phyloP scores from a whole-genome alignment of 305 asterid genomes.

The Petunia hybrid region DNA sequence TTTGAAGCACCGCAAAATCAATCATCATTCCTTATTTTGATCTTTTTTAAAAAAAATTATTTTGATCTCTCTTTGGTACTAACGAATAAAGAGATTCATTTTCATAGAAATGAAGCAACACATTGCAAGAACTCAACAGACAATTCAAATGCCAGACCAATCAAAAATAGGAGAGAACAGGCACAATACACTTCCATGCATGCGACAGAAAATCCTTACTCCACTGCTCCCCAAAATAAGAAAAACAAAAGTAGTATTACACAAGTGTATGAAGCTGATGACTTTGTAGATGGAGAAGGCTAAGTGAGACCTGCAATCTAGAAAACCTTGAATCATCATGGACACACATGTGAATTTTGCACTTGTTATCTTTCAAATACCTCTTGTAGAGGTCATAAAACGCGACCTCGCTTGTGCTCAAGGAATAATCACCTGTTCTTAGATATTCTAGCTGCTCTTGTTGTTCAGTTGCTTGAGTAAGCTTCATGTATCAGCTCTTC shows the following conservation, averaged over 20 bases:
- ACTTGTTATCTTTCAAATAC: background rate
- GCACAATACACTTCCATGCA: constrained; percentile 17
- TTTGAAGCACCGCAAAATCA: constrained; percentile 4
- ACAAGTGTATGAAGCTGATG: constrained; percentile 20
- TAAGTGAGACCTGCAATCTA: background rate
- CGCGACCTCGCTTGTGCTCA: too few species aligned
- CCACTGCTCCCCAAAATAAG: constrained; percentile 4
- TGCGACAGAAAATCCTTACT: constrained; percentile 20
- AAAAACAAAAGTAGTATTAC: background rate
- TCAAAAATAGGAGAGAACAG: background rate
- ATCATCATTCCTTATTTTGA: constrained; percentile 1
- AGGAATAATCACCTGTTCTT: too few species aligned
- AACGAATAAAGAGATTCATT: constrained; percentile 15
- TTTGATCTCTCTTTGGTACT: constrained; percentile 11
- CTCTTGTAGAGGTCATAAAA: background rate
- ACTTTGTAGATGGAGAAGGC: background rate
- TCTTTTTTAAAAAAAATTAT: background rate
- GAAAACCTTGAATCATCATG: constrained; percentile 12
- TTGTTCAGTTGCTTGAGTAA: too few species aligned
- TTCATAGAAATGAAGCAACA: constrained; percentile 17
- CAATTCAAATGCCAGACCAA: constrained; percentile 22
- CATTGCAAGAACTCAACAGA: constrained; percentile 5
- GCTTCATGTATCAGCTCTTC: too few species aligned
- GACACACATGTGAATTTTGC: background rate
- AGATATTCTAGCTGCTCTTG: too few species aligned